Percentiles rank a stretch among this genome's conserved stretches.
phyloP scores from a whole-genome alignment of 495 filamentous ascomycete species.

The Hyaloscypha finlandica region DNA sequence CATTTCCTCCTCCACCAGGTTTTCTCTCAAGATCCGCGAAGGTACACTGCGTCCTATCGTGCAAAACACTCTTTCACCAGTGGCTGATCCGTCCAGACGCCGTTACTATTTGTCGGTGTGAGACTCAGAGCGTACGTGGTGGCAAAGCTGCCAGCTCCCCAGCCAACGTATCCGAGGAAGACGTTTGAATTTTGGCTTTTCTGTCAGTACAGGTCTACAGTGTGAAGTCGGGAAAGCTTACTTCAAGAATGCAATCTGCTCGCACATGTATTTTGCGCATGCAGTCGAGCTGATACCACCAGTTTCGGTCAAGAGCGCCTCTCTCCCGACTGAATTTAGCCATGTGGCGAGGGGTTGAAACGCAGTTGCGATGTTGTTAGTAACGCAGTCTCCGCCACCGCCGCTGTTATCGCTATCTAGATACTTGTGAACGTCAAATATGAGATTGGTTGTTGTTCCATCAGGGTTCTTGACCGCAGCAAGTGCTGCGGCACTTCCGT shows the following conservation, averaged over 20 bases:
- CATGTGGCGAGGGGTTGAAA: conserved; percentile 51
- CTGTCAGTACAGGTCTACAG: conserved; percentile 46
- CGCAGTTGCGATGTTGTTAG: conserved; percentile 48
- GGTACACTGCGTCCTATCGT: neutral
- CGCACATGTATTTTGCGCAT: neutral
- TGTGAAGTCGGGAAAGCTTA: conserved; percentile 25
- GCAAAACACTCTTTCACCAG: neutral
- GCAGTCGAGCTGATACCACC: conserved; percentile 32
- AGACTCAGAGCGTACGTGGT: conserved; percentile 46
- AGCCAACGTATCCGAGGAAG: conserved; percentile 50
- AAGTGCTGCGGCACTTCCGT: conserved; percentile 51
- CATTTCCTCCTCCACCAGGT: too few relatives aligned
- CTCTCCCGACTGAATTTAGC: conserved; percentile 50
- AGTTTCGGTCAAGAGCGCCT: conserved; percentile 56
- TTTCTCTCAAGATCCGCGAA: too few relatives aligned
- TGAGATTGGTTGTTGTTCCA: conserved; percentile 50
- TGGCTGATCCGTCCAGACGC: conserved; percentile 21
- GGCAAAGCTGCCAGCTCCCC: conserved; percentile 51
- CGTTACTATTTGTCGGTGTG: conserved; percentile 45
- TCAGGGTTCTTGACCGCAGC: conserved; percentile 55
- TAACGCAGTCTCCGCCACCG: conserved; percentile 51
- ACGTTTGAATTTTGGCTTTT: conserved; percentile 54
- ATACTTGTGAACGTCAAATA: conserved; percentile 60
- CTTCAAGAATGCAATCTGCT: conserved; percentile 2
- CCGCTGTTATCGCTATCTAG: conserved; percentile 59